A percentile compares a stretch with the other conserved stretches of the same genome.
phyloP scores from a whole-genome alignment of 441 rosid species.

The Lepidium campestre region DNA sequence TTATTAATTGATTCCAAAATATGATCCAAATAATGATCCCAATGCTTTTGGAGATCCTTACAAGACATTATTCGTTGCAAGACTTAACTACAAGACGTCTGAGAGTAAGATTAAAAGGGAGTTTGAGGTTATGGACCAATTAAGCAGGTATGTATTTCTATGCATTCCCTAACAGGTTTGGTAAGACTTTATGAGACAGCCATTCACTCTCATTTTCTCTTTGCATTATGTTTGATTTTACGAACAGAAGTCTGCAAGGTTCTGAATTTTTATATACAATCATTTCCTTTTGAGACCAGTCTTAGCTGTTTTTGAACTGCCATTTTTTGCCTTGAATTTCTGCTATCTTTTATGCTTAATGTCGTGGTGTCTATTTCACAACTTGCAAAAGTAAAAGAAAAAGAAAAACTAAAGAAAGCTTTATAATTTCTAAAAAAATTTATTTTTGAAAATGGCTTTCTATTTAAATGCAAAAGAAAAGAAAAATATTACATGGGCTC shows the following conservation, averaged over 20 bases:
- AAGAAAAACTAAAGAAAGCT: too few species aligned
- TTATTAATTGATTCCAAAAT: too few species aligned
- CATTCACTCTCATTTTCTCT: conserved; percentile 16
- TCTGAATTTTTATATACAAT: background rate
- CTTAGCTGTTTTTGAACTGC: background rate
- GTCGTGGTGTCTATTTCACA: background rate
- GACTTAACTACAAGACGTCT: conserved; percentile 85
- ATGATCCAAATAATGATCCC: conserved; percentile 76
- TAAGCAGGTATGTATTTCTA: conserved; percentile 87
- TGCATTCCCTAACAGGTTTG: conserved; percentile 56
- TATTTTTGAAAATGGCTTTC: too few species aligned
- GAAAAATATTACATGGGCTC: too few species aligned
- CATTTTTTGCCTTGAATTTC: background rate
- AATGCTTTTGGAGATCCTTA: conserved; percentile 85
- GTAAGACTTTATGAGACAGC: conserved; percentile 61
- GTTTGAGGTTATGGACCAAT: conserved; percentile 94
- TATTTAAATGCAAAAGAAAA: too few species aligned
- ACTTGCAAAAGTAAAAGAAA: background rate
- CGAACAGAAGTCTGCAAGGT: background rate
- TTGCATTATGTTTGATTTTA: conserved; percentile 5
- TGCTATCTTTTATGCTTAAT: background rate
- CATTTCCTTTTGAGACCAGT: background rate
- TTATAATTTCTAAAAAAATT: too few species aligned
- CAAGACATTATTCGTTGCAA: conserved; percentile 85
- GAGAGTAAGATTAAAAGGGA: conserved; percentile 98